These are phyloP conservation scores for Cephalotrichum gorgonifer DNA, from an alignment of 2,329 filamentous ascomycete species.

Conservation along the genomic window DNA sequence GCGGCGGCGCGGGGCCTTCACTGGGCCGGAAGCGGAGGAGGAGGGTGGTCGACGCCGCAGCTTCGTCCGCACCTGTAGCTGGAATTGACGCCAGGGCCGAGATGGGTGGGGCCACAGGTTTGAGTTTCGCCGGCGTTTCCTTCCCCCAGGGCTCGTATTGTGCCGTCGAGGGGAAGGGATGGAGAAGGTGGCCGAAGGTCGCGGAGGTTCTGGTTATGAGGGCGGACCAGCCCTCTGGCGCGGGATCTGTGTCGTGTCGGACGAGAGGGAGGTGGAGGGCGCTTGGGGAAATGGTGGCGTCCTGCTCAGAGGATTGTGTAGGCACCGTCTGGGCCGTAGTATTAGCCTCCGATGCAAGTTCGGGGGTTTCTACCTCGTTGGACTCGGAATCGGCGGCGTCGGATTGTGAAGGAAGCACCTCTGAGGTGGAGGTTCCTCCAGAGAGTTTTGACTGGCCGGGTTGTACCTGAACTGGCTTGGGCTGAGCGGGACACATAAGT, in stretches of 20 bases:
- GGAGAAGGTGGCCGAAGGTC: constrained; percentile 42
- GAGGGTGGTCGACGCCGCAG: constrained; percentile 3
- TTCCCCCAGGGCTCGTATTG: neutral
- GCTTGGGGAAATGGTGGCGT: neutral
- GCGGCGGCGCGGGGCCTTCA: neutral
- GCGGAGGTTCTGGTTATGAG: constrained; percentile 22
- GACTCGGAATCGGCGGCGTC: too few species aligned
- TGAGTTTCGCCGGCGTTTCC: constrained; percentile 20
- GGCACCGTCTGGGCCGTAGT: too few species aligned
- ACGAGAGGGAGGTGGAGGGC: constrained; percentile 7
- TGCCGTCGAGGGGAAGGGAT: constrained; percentile 11
- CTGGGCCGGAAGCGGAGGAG: constrained; percentile 8
- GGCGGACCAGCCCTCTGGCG: constrained; percentile 5
- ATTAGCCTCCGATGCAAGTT: too few species aligned
- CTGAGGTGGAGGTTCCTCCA: neutral
- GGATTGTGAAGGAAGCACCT: neutral
- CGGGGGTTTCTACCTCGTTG: too few species aligned
- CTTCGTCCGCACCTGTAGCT: neutral
- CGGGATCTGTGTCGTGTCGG: neutral
- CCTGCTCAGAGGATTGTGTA: too few species aligned
- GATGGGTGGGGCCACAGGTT: constrained; percentile 36
- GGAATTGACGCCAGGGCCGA: constrained; percentile 25
- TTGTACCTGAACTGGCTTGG: neutral
- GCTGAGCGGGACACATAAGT: neutral
- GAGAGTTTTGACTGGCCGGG: neutral